Evolutionary conservation across 805 yeast species (phyloP).

Genomic region (Pichia manshurica): DNA sequence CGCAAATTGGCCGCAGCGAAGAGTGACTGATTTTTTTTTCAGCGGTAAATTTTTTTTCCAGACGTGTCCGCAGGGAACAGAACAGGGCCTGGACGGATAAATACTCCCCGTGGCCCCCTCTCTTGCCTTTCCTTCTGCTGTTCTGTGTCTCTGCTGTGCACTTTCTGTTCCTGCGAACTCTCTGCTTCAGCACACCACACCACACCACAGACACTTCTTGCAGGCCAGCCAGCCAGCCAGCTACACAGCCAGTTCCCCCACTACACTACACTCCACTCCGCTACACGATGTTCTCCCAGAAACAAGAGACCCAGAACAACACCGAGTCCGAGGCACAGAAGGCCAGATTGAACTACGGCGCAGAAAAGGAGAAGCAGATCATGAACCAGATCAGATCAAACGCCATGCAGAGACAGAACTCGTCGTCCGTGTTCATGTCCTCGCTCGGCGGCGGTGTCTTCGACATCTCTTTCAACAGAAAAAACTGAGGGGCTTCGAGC

Average conservation of each 20-base stretch:
- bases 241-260: no score
- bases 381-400: slow-evolving; percentile 33
- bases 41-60: no score
- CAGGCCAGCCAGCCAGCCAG: no score
- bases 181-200: no score
- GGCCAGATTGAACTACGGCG: slow-evolving; percentile 32
- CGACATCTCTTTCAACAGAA: slow-evolving; percentile 28
- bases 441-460: slow-evolving; percentile 28
- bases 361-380: slow-evolving; percentile 36
- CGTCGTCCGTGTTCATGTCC: slow-evolving; percentile 26
- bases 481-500: slow-evolving; percentile 7
- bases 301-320: slow-evolving; percentile 26
- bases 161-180: no score
- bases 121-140: no score
- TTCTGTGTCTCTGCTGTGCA: no score
- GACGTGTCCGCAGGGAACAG: not conserved
- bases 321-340: slow-evolving; percentile 30
- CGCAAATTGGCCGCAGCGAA: no score
- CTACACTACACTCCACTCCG: not conserved
- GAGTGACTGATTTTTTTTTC: no score
- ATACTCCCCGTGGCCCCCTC: no score
- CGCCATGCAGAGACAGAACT: slow-evolving; percentile 23
- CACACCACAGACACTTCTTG: no score
- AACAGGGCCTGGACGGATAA: not conserved
- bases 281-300: slow-evolving; percentile 26